Percentiles rank a stretch among this genome's conserved stretches.
phyloP scores from a whole-genome alignment of 2,329 filamentous ascomycete genomes.

The Arthrinium puccinioides region DNA sequence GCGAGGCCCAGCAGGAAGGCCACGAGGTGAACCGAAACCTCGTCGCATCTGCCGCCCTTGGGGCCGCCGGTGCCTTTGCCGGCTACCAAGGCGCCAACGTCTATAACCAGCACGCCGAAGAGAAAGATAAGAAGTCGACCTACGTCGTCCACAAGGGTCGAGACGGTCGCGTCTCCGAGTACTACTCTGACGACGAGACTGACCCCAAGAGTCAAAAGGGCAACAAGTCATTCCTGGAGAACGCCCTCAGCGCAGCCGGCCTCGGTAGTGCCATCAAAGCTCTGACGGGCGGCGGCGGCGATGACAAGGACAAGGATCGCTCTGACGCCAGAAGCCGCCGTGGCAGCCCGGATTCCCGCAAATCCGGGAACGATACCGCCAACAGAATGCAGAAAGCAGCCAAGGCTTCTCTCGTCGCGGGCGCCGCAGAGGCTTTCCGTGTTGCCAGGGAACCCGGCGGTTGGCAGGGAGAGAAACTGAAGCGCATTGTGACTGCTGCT shows the following conservation, averaged over 20 bases:
- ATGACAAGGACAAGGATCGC: slow-evolving; percentile 28
- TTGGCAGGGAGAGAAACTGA: slow-evolving; percentile 88
- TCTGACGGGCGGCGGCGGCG: slow-evolving; percentile 41
- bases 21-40: slow-evolving; percentile 47
- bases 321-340: slow-evolving; percentile 20
- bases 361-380: slow-evolving; percentile 34
- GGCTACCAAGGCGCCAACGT: slow-evolving; percentile 57
- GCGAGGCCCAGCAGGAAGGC: slow-evolving; percentile 45
- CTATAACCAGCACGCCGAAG: slow-evolving; percentile 52
- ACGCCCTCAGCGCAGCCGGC: slow-evolving; percentile 53
- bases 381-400: slow-evolving; percentile 76
- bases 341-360: slow-evolving; percentile 33
- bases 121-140: slow-evolving; percentile 47
- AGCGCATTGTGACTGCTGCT: slow-evolving; percentile 83
- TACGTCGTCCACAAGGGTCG: slow-evolving; percentile 46
- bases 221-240: slow-evolving; percentile 58
- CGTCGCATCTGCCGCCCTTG: slow-evolving; percentile 52
- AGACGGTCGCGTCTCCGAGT: slow-evolving; percentile 43
- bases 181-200: slow-evolving; percentile 52
- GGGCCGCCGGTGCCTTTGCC: slow-evolving; percentile 56
- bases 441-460: slow-evolving; percentile 81
- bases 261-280: slow-evolving; percentile 55
- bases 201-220: slow-evolving; percentile 49
- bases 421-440: slow-evolving; percentile 86
- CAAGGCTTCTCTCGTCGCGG: slow-evolving; percentile 83